phyloP scores from a whole-genome alignment of 2,329 filamentous ascomycete species.

The Fusarium sp. region DNA sequence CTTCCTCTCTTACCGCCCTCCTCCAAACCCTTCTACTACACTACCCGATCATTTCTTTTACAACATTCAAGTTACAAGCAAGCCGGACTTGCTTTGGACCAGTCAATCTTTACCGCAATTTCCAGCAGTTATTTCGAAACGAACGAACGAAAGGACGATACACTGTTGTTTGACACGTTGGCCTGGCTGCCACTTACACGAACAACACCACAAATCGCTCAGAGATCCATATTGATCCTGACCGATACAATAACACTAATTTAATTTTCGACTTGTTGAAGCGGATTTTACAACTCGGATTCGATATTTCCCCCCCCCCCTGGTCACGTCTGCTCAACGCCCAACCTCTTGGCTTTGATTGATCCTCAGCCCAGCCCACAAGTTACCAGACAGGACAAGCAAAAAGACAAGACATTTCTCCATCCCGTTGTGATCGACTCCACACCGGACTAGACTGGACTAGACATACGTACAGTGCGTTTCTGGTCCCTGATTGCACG shows the following conservation, averaged over 20 bases:
- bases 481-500: conserved; percentile 33
- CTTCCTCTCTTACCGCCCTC: conserved; percentile 53
- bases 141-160: conserved; percentile 38
- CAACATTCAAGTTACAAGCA: conserved; percentile 62
- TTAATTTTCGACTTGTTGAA: conserved; percentile 49
- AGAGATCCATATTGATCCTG: conserved; percentile 46
- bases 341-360: conserved; percentile 46
- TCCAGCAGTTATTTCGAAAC: conserved; percentile 39
- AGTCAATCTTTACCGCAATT: conserved; percentile 61
- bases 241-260: conserved; percentile 50
- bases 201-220: conserved; percentile 41
- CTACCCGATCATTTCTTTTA: conserved; percentile 42
- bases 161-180: conserved; percentile 50
- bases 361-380: conserved; percentile 38
- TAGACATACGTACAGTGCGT: conserved; percentile 22
- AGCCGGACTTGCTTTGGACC: conserved; percentile 72
- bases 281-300: conserved; percentile 43
- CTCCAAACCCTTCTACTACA: conserved; percentile 52
- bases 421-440: conserved; percentile 51
- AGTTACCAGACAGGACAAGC: conserved; percentile 14
- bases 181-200: conserved; percentile 47
- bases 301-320: conserved; percentile 34
- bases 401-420: conserved; percentile 37
- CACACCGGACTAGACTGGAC: conserved; percentile 34
- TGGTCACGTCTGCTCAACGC: conserved; percentile 41